These are phyloP conservation scores for Berkeleyomyces rouxiae DNA, from an alignment of 2,329 filamentous ascomycete species.

Conservation along the genomic window DNA sequence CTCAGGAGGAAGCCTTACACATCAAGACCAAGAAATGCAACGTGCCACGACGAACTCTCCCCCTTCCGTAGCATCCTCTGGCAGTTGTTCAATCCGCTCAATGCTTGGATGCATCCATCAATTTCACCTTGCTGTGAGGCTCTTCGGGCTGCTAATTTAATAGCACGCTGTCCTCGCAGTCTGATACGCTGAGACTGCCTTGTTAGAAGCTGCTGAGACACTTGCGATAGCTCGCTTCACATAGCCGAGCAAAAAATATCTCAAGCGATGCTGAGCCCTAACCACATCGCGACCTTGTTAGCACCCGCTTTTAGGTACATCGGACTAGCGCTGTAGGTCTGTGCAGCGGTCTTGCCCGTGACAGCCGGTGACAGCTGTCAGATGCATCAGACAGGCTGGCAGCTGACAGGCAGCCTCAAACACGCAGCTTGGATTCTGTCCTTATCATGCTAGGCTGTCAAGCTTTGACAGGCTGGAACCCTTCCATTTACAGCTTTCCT, in stretches of 20 bases:
- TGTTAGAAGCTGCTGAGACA: not conserved
- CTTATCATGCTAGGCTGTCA: conserved; percentile 1
- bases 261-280: not conserved
- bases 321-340: not conserved
- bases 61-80: too few relatives aligned
- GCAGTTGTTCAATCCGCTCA: too few relatives aligned
- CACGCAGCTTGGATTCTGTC: not conserved
- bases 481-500: not conserved
- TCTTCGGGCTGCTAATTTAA: not conserved
- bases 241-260: not conserved
- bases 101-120: too few relatives aligned
- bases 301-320: not conserved
- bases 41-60: too few relatives aligned
- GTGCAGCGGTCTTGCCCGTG: not conserved
- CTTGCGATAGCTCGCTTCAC: not conserved
- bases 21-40: too few relatives aligned
- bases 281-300: not conserved
- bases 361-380: not conserved
- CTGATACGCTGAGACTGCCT: not conserved
- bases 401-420: not conserved
- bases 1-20: too few relatives aligned
- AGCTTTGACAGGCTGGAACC: not conserved
- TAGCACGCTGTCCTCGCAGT: not conserved
- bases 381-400: not conserved
- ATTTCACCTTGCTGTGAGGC: too few relatives aligned